Base-by-base conservation (phyloP, 352 stramenopile species). In the Globisporangium apiculatum region DNA sequence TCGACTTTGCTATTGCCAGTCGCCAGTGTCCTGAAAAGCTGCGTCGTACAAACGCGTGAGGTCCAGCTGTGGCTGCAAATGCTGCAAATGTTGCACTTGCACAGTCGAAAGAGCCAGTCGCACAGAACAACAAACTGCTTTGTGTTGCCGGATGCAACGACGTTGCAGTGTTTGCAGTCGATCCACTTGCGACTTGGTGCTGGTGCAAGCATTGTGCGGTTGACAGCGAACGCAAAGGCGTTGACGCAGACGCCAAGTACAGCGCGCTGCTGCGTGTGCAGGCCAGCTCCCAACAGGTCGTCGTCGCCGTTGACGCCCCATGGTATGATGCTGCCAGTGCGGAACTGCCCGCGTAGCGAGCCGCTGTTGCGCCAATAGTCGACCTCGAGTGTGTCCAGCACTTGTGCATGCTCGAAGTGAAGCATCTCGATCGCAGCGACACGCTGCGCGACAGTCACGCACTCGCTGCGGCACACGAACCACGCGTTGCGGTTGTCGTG, bases 351-450 rank as follows among this genome's bases (percentile, higher is more conserved):
- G 59, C 86, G 52, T 31, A 87, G 67, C 38, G 75, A 74, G 48
- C 73, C 73, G 53, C 77, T 79, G 55, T 84, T 71, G 42, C 86
- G 68, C 77, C 72, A 87, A 41, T 81, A 87, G 0, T 60, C 66
- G 24, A 80, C 57, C 5, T 67, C 40, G 7, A 61, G 51, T 43
- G 67, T 68, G 36, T 81, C 69, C 4, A 86, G 48, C 50, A 78
- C 57, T 6, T 61, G 57, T 42, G 67, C 71, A 0, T 80, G 60
- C 11, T 64, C 64, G 37, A 71, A 72, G 5, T 83, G 58, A 37
- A 86, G 58, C 48, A 80, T 61, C 50, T 69, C 60, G 43, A 86
- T 55, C 4, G 62, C 60, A 5, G 56, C 53, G 5, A 75, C 51
- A 17, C 76, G 67, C 51, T 82, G 62, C n/a, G 65, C 52, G 7